Evolutionary conservation across 2,329 filamentous ascomycete genomes (phyloP), one percentile per base, ranked within the genome.

Genomic region (Chaetomium globosum): DNA sequence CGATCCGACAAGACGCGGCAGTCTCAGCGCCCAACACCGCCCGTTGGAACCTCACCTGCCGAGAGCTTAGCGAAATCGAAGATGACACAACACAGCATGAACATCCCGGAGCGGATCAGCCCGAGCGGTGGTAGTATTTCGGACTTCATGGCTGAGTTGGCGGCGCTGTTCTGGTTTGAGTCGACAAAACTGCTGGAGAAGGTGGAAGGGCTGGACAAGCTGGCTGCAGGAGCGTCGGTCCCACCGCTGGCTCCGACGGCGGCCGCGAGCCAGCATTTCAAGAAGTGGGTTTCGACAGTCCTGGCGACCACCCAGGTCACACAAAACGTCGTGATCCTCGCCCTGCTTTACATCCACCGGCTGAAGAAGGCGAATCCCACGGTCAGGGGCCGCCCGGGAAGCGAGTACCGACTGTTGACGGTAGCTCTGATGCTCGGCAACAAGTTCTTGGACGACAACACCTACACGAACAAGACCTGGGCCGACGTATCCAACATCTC

Each of bases 381-480:
- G 3, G 94, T 98, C 21, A 92, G 93, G 74, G 95, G 95, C 49
- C 94, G 94, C 73, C 89, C 89, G 26, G 95, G 95, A 5, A 99
- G 95, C 76, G 95, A 98, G 76, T 98, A 95, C 74, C 85, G 95
- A 21, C 81, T 99, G 28, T 82, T 98, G 73, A 98, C 95, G 0
- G 93, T 98, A 57, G 95, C 95, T 28, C 80, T 99, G 70, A 99
- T 99, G 95, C 83, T 99, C 66, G 94, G 93, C 67, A 99, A 99
- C 78, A 99, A 99, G 81, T 99, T 98, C 75, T 81, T 99, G 72
- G 95, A 99, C 75, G 95, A 99, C 77, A 99, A 98, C 77, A 98
- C 95, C 0, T 99, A 99, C 78, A 98, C 95, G 46, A 99, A 99
- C 81, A 97, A 98, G 82, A 99, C 95, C 0, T 99, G 95, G 95